These are phyloP conservation scores for Cornus florida DNA, from an alignment of 148 eudicot species.

Conservation along the genomic window DNA sequence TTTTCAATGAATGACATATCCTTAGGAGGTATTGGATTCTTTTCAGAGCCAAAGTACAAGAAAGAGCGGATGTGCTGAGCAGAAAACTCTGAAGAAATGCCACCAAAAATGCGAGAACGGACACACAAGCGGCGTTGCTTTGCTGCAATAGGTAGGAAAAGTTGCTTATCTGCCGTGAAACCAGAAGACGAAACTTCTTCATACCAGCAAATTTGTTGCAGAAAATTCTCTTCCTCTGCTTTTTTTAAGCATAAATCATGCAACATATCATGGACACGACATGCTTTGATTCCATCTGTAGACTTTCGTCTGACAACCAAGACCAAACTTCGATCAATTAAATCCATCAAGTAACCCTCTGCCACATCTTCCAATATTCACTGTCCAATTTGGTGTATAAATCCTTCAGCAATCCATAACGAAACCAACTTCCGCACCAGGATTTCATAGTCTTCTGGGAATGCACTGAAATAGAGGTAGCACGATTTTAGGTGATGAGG, in stretches of 20 bases:
- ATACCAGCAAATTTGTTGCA: neutral
- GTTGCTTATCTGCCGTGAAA: no score
- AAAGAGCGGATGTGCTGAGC: neutral
- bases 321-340: no score
- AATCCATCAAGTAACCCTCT: no score
- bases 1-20: neutral
- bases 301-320: no score
- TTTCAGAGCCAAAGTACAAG: neutral
- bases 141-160: neutral
- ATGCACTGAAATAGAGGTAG: no score
- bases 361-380: constrained; percentile 25
- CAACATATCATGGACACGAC: neutral
- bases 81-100: neutral
- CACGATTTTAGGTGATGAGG: no score
- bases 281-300: no score
- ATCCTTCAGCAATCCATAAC: constrained; percentile 55
- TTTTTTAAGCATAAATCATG: constrained; percentile 43
- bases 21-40: no score
- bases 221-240: constrained; percentile 35
- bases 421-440: constrained; percentile 25
- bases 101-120: no score
- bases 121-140: neutral
- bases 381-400: constrained; percentile 14
- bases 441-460: constrained; percentile 23
- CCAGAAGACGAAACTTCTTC: no score